A percentile compares a stretch with the other conserved stretches of the same genome.
These are phyloP conservation scores for Globisporangium canariense DNA, from an alignment of 352 stramenopile species.

Conservation along the genomic window DNA sequence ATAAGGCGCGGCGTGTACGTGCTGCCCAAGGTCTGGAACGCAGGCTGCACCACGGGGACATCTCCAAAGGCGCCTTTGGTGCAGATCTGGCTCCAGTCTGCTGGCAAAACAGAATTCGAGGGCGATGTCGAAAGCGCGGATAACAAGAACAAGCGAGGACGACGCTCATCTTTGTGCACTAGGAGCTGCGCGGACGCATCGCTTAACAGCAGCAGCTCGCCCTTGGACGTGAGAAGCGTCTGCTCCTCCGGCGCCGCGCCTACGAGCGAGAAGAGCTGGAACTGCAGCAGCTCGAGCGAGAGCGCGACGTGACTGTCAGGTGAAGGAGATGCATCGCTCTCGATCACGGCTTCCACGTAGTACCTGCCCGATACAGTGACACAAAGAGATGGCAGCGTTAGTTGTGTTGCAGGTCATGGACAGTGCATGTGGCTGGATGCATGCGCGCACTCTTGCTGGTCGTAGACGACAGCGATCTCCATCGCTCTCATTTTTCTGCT, in stretches of 20 bases:
- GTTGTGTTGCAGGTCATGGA: not conserved
- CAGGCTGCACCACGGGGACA: constrained; percentile 43
- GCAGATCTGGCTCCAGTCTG: constrained; percentile 64
- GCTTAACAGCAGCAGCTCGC: constrained; percentile 33
- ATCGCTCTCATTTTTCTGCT: constrained; percentile 1
- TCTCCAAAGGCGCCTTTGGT: constrained; percentile 56
- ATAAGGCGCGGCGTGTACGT: constrained; percentile 27
- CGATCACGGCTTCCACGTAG: constrained; percentile 29
- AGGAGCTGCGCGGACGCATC: constrained; percentile 1
- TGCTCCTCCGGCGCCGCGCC: constrained; percentile 58
- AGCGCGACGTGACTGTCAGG: constrained; percentile 21
- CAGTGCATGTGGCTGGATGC: not conserved
- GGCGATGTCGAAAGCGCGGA: constrained; percentile 1
- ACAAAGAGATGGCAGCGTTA: not conserved
- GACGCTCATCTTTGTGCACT: constrained; percentile 12
- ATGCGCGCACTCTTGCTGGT: constrained; percentile 53
- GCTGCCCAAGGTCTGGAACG: constrained; percentile 29
- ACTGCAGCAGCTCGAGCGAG: constrained; percentile 58
- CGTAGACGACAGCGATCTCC: constrained; percentile 51
- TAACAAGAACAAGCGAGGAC: constrained; percentile 44
- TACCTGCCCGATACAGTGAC: constrained; percentile 20
- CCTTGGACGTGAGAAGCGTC: constrained; percentile 41
- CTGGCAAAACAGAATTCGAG: constrained; percentile 11
- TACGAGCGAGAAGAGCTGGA: constrained; percentile 65
- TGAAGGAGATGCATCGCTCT: constrained; percentile 5